Percentiles rank a stretch among this genome's conserved stretches.
Conservation (phyloP, 371 early-diverging fungal genomes). For the Chytridiales sp. region DNA sequence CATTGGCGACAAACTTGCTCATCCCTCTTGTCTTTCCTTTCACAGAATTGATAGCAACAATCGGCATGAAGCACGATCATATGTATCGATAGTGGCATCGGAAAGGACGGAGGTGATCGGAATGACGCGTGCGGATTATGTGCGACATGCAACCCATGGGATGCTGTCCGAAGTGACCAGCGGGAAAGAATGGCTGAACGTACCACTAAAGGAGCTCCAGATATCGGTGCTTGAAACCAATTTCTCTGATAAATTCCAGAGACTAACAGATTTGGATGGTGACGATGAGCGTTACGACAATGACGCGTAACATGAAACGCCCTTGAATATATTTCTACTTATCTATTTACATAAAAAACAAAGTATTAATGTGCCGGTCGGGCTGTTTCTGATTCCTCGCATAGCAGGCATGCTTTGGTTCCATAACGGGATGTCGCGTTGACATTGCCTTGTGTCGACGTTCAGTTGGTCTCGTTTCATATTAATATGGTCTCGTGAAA, state of each 20-base stretch:
- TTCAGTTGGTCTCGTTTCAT: too few relatives aligned
- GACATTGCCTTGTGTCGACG: too few relatives aligned
- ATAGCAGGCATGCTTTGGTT: too few relatives aligned
- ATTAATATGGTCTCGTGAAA: too few relatives aligned
- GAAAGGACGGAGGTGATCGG: slow-evolving; percentile 17
- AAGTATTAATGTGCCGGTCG: too few relatives aligned
- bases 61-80: background rate
- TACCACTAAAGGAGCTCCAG: slow-evolving; percentile 16
- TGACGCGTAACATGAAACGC: too few relatives aligned
- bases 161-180: slow-evolving; percentile 17
- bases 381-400: too few relatives aligned
- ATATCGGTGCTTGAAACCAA: slow-evolving; percentile 21
- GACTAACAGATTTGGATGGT: slow-evolving; percentile 18
- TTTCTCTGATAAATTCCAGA: too few relatives aligned
- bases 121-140: slow-evolving; percentile 23
- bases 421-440: too few relatives aligned
- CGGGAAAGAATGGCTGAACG: slow-evolving; percentile 9
- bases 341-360: too few relatives aligned
- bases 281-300: slow-evolving; percentile 16
- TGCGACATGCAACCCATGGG: slow-evolving; percentile 9
- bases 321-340: too few relatives aligned
- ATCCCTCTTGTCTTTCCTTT: background rate
- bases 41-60: slow-evolving; percentile 7
- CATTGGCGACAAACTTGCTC: background rate
- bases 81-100: slow-evolving; percentile 18